A percentile compares a stretch with the other conserved stretches of the same genome.
phyloP scores from a whole-genome alignment of 2,329 filamentous ascomycete genomes.

The Cadophora luteo-olivacea region DNA sequence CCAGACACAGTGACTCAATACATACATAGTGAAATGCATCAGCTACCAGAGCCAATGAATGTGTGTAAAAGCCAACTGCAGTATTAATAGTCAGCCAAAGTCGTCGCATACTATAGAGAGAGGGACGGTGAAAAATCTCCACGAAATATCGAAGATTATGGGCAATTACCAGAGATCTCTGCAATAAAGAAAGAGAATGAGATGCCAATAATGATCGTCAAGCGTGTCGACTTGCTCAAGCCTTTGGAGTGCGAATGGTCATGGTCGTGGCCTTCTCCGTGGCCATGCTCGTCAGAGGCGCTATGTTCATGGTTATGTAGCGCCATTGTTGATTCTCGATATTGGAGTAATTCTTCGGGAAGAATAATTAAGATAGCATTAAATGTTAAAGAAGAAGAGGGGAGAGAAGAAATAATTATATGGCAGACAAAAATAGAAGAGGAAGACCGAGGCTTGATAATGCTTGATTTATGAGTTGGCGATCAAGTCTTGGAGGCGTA shows the following conservation, averaged over 20 bases:
- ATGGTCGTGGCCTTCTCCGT: background rate
- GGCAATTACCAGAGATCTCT: conserved; percentile 51
- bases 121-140: too few relatives aligned
- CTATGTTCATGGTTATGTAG: conserved; percentile 8
- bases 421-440: background rate
- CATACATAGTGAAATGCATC: conserved; percentile 81
- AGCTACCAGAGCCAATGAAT: conserved; percentile 74
- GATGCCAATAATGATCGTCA: conserved; percentile 51
- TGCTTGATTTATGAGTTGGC: conserved; percentile 5
- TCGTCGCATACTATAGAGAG: background rate
- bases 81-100: conserved; percentile 6
- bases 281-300: background rate
- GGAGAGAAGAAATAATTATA: background rate
- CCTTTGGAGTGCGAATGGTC: background rate
- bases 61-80: conserved; percentile 71
- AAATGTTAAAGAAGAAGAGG: background rate
- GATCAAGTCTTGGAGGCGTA: background rate
- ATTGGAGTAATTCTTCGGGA: background rate
- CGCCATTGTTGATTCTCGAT: background rate
- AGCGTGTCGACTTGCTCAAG: conserved; percentile 31
- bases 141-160: background rate
- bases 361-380: background rate
- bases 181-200: conserved; percentile 54
- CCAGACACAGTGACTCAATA: background rate
- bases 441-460: background rate